Percentiles rank a stretch among this genome's conserved stretches.
phyloP scores from a whole-genome alignment of 2,329 filamentous ascomycete species.

The Talaromyces sp. region DNA sequence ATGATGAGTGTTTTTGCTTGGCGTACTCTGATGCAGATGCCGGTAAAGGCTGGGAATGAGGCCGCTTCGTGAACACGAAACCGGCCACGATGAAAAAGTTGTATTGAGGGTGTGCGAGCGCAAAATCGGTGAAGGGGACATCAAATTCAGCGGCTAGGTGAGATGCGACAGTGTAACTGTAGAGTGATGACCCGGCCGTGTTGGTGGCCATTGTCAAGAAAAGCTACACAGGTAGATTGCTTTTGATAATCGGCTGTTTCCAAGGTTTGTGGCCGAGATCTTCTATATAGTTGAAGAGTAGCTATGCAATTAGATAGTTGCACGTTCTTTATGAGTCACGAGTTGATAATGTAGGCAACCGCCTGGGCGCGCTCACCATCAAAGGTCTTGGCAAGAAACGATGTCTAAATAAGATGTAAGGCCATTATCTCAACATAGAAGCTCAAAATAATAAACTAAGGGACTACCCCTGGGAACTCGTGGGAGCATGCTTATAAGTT shows the following conservation, averaged over 20 bases:
- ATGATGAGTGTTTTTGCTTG: not conserved
- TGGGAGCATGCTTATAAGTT: no score
- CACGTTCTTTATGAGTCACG: not conserved
- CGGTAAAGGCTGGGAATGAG: not conserved
- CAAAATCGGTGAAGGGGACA: slow-evolving; percentile 24
- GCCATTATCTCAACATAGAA: no score
- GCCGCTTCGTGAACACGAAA: slow-evolving; percentile 24
- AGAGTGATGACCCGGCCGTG: slow-evolving; percentile 10
- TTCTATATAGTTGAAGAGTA: not conserved
- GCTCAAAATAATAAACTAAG: no score
- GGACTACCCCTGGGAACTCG: no score
- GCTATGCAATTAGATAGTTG: not conserved
- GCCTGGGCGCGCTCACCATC: not conserved
- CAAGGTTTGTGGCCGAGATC: not conserved
- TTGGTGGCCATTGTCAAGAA: slow-evolving; percentile 7
- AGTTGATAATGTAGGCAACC: not conserved
- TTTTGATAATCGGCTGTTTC: not conserved
- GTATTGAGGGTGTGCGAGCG: slow-evolving; percentile 24
- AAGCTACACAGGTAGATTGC: not conserved
- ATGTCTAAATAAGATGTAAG: no score
- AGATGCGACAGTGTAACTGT: slow-evolving; percentile 21
- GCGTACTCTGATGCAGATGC: slow-evolving; percentile 2
- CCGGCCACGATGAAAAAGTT: slow-evolving; percentile 26
- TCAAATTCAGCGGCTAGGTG: slow-evolving; percentile 27
- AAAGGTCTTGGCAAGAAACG: not conserved